Evolutionary conservation across 148 eudicot species (phyloP).

Genomic region (Vaccinium darrowii): DNA sequence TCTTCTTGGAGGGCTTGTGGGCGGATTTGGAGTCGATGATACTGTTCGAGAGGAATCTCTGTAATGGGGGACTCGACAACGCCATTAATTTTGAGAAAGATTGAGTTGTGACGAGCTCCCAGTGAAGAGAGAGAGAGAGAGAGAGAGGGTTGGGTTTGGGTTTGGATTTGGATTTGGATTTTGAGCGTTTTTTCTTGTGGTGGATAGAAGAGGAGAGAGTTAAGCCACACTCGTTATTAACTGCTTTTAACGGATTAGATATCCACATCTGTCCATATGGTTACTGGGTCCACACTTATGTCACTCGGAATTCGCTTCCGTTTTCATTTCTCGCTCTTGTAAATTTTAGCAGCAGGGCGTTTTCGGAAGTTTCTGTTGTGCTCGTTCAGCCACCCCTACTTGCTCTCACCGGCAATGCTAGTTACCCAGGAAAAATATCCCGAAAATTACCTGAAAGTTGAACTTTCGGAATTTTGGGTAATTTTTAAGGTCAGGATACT

Average conservation of each 20-base stretch:
- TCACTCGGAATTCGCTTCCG: too few relatives aligned
- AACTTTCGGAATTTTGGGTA: too few relatives aligned
- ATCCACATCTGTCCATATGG: background rate
- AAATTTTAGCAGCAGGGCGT: too few relatives aligned
- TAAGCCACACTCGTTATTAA: slow-evolving; percentile 18
- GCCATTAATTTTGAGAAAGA: slow-evolving; percentile 46
- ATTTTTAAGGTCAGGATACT: too few relatives aligned
- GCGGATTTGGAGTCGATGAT: slow-evolving; percentile 28
- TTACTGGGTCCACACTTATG: too few relatives aligned
- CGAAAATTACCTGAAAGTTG: too few relatives aligned
- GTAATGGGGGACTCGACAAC: slow-evolving; percentile 61
- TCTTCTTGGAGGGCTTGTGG: slow-evolving; percentile 40
- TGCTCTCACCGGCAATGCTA: too few relatives aligned
- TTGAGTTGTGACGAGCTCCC: background rate
- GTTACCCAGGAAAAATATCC: too few relatives aligned
- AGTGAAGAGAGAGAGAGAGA: background rate
- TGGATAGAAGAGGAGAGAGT: slow-evolving; percentile 8
- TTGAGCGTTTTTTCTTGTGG: slow-evolving; percentile 10
- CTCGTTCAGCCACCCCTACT: too few relatives aligned
- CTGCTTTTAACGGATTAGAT: slow-evolving; percentile 46
- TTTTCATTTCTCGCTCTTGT: too few relatives aligned
- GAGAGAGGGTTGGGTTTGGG: slow-evolving; percentile 32
- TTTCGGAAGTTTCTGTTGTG: too few relatives aligned
- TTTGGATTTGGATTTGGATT: slow-evolving; percentile 32
- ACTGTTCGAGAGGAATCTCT: slow-evolving; percentile 47